phyloP scores from a whole-genome alignment of 1,284 basidiomycete genomes.

The Heterobasidion occidentale region DNA sequence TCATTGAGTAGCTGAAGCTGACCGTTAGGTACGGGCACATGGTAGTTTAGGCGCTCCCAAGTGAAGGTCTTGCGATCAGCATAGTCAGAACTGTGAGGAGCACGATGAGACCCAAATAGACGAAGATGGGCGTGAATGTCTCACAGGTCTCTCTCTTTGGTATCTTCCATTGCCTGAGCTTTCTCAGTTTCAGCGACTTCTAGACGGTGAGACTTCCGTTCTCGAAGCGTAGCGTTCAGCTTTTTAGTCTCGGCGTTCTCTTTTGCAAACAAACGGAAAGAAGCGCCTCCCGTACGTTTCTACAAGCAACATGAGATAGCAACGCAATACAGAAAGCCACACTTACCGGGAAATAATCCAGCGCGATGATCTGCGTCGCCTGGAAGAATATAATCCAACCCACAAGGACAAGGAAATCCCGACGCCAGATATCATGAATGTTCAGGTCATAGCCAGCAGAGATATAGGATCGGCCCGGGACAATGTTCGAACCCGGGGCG shows the following conservation, averaged over 20 bases:
- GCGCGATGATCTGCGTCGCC: conserved; percentile 47
- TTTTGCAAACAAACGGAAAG: conserved; percentile 62
- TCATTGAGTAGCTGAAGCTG: conserved; percentile 69
- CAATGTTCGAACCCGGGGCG: conserved; percentile 33
- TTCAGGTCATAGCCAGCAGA: conserved; percentile 43
- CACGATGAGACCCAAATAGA: conserved; percentile 28
- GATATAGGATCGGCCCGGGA: conserved; percentile 55
- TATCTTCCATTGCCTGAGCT: conserved; percentile 10
- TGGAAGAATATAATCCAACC: conserved; percentile 67
- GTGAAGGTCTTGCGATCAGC: conserved; percentile 50
- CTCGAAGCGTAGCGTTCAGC: conserved; percentile 52
- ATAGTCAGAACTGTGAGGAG: conserved; percentile 1
- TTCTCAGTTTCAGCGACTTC: conserved; percentile 15
- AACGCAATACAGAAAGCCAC: background rate
- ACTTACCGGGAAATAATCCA: conserved; percentile 60
- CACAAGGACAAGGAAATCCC: conserved; percentile 47
- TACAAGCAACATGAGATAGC: conserved; percentile 25
- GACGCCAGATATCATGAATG: conserved; percentile 50
- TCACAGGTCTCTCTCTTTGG: conserved; percentile 8
- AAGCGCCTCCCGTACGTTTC: conserved; percentile 41
- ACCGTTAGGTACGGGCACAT: conserved; percentile 68
- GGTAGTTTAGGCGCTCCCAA: conserved; percentile 67
- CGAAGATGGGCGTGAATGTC: conserved; percentile 50
- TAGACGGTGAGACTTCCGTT: conserved; percentile 38
- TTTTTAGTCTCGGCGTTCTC: conserved; percentile 63